Percentiles rank a stretch among this genome's conserved stretches.
These are phyloP conservation scores for Orbilia javanica DNA, from an alignment of 2,329 filamentous ascomycete species.

Conservation along the genomic window DNA sequence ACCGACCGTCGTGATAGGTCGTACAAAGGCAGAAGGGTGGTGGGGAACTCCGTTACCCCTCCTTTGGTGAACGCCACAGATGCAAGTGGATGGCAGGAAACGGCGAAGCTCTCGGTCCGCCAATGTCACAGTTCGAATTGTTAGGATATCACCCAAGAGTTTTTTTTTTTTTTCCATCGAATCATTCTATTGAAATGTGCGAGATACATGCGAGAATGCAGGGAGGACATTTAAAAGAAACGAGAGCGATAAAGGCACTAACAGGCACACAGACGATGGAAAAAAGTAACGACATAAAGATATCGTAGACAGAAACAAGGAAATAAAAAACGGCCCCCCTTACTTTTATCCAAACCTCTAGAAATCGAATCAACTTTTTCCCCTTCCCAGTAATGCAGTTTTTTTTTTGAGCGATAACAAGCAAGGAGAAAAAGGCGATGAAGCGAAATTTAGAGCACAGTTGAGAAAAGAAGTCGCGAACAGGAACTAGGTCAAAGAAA, in stretches of 20 bases:
- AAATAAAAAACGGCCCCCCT: slow-evolving; percentile 25
- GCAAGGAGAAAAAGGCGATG: slow-evolving; percentile 25
- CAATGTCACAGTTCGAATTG: not conserved
- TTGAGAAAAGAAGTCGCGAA: slow-evolving; percentile 33
- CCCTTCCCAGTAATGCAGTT: slow-evolving; percentile 39
- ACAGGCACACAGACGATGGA: slow-evolving; percentile 29
- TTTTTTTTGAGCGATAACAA: slow-evolving; percentile 35
- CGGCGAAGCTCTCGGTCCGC: not conserved
- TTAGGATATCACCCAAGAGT: too few relatives aligned
- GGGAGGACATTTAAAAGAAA: slow-evolving; percentile 18
- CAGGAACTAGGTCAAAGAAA: not conserved
- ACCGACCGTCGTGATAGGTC: slow-evolving; percentile 9
- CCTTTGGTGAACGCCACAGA: slow-evolving; percentile 15
- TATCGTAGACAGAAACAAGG: slow-evolving; percentile 13
- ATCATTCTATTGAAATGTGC: slow-evolving; percentile 56
- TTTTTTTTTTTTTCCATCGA: slow-evolving; percentile 28
- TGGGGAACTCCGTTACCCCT: slow-evolving; percentile 4
- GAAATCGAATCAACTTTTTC: slow-evolving; percentile 49
- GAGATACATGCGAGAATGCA: slow-evolving; percentile 56
- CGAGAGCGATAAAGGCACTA: slow-evolving; percentile 10
- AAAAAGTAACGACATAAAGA: slow-evolving; percentile 27
- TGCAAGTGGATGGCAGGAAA: not conserved
- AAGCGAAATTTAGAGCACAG: slow-evolving; percentile 32
- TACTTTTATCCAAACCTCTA: slow-evolving; percentile 50
- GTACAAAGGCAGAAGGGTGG: not conserved